phyloP scores from a whole-genome alignment of 495 filamentous ascomycete genomes.

The Baudoinia panamericana region DNA sequence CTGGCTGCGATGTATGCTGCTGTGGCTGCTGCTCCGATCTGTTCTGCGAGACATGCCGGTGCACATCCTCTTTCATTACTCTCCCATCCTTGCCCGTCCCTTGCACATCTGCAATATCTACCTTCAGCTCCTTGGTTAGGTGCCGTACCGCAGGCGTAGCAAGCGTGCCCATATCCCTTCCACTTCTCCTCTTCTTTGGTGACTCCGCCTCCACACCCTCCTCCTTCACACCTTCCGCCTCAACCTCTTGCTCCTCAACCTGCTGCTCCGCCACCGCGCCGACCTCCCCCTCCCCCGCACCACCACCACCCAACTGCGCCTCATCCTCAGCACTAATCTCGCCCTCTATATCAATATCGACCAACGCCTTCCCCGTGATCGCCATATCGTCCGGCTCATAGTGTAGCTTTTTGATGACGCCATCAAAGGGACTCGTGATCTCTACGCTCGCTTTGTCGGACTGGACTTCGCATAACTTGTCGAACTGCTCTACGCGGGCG shows the following conservation, averaged over 20 bases:
- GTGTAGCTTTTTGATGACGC: conserved; percentile 89
- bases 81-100: conserved; percentile 89
- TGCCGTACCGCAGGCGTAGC: conserved; percentile 92
- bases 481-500: conserved; percentile 93
- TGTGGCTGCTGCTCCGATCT: conserved; percentile 25
- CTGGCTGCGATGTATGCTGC: conserved; percentile 7
- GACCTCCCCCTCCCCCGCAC: conserved; percentile 12
- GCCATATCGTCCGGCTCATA: conserved; percentile 95
- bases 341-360: conserved; percentile 63
- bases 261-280: conserved; percentile 38
- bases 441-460: conserved; percentile 97
- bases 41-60: conserved; percentile 44
- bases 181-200: neutral
- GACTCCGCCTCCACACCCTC: conserved; percentile 3
- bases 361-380: conserved; percentile 71
- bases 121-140: conserved; percentile 58
- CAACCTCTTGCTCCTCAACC: conserved; percentile 26
- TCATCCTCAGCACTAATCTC: conserved; percentile 45
- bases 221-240: conserved; percentile 9
- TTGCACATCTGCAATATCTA: conserved; percentile 61
- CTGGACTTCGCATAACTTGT: conserved; percentile 93
- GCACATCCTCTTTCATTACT: conserved; percentile 88
- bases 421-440: conserved; percentile 90
- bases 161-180: conserved; percentile 44
- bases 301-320: conserved; percentile 25